Percentiles rank a stretch among this genome's conserved stretches.
These are phyloP conservation scores for Fusarium globosum DNA, from an alignment of 2,329 filamentous ascomycete genomes.

Conservation along the genomic window DNA sequence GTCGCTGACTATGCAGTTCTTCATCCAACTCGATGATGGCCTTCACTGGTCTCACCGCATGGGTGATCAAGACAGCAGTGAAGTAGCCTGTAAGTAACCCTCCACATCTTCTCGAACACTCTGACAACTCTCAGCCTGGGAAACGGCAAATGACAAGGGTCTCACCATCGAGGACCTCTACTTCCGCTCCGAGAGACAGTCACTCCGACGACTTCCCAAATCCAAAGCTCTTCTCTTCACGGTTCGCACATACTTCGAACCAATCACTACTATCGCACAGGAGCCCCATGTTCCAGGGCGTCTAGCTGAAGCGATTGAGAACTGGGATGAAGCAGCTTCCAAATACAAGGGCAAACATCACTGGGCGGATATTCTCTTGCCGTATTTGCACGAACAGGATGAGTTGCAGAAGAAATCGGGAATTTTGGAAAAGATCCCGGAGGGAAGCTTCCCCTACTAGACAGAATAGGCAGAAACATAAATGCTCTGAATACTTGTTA, in stretches of 20 bases:
- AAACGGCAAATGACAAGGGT: constrained; percentile 13
- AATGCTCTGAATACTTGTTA: too few relatives aligned
- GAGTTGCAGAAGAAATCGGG: constrained; percentile 14
- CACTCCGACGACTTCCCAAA: constrained; percentile 26
- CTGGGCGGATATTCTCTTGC: constrained; percentile 26
- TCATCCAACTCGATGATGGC: constrained; percentile 35
- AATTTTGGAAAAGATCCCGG: constrained; percentile 6
- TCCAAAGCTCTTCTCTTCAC: constrained; percentile 30
- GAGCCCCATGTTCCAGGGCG: constrained; percentile 32
- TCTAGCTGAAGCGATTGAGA: constrained; percentile 25
- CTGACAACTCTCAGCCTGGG: constrained; percentile 27
- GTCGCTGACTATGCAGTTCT: constrained; percentile 15
- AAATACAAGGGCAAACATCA: constrained; percentile 33
- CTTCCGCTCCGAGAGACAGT: constrained; percentile 36
- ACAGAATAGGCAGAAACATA: neutral
- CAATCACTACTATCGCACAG: constrained; percentile 14
- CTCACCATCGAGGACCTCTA: constrained; percentile 27
- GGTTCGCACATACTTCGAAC: constrained; percentile 33
- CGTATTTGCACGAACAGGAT: constrained; percentile 28
- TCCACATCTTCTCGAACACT: accelerated
- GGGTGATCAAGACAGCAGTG: constrained; percentile 19
- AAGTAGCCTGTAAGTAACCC: constrained; percentile 23
- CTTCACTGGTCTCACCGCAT: constrained; percentile 38
- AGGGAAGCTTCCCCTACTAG: constrained; percentile 25
- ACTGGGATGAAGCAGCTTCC: constrained; percentile 29